Conservation (phyloP, 108 stramenopile genomes). For the Nannochloropsis granulata region DNA sequence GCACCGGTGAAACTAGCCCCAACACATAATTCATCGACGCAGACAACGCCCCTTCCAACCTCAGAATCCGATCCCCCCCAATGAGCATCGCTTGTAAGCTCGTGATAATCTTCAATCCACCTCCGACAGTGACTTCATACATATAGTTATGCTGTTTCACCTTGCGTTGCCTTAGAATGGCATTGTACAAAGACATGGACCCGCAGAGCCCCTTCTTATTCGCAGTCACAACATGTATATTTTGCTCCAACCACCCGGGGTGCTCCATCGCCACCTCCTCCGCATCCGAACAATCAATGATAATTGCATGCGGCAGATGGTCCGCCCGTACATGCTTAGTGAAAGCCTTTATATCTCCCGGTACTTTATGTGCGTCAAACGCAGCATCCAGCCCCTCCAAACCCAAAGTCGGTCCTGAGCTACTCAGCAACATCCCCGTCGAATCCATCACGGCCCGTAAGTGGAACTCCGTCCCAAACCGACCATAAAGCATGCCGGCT, state of each 20-base stretch:
- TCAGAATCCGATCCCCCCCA: slow-evolving; percentile 35
- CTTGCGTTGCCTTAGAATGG: slow-evolving; percentile 31
- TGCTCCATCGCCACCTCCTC: slow-evolving; percentile 47
- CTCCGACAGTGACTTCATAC: slow-evolving; percentile 57
- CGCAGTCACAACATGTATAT: slow-evolving; percentile 53
- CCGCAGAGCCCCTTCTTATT: slow-evolving; percentile 48
- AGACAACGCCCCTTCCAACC: slow-evolving; percentile 49
- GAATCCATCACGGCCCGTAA: slow-evolving; percentile 28
- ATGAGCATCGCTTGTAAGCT: slow-evolving; percentile 50
- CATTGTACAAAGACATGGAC: slow-evolving; percentile 47
- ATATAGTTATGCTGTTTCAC: slow-evolving; percentile 42
- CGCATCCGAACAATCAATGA: slow-evolving; percentile 56
- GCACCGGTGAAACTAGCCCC: slow-evolving; percentile 41
- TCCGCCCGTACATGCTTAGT: slow-evolving; percentile 45
- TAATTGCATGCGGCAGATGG: slow-evolving; percentile 56
- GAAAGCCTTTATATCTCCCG: slow-evolving; percentile 40
- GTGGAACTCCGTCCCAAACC: slow-evolving; percentile 9
- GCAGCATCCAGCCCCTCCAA: neutral
- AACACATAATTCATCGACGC: slow-evolving; percentile 60
- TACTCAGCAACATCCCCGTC: neutral
- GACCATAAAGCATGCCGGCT: neutral
- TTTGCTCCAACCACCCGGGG: slow-evolving; percentile 47
- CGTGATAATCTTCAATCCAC: slow-evolving; percentile 53
- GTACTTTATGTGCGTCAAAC: slow-evolving; percentile 17
- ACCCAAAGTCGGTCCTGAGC: neutral